phyloP scores from a whole-genome alignment of 371 early-diverging fungal species.

The Apophysomyces sp. region DNA sequence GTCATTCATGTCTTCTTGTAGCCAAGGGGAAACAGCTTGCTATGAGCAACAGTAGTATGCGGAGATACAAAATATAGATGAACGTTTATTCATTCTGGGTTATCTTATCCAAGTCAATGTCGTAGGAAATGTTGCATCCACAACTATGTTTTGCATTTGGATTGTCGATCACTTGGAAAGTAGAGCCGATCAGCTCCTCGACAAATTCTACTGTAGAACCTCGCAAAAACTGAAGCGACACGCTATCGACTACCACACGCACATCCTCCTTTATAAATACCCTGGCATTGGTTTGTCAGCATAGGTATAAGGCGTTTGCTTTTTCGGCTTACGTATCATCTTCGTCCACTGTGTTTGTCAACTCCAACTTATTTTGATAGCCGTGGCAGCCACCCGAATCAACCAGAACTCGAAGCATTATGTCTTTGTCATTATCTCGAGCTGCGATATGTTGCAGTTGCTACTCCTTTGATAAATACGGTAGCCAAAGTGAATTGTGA shows the following conservation, averaged over 20 bases:
- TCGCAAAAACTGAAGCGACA: slow-evolving; percentile 82
- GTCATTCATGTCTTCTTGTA: too few relatives aligned
- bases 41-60: not conserved
- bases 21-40: too few relatives aligned
- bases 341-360: slow-evolving; percentile 67
- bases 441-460: slow-evolving; percentile 64
- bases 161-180: slow-evolving; percentile 83
- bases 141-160: slow-evolving; percentile 91
- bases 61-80: not conserved
- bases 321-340: slow-evolving; percentile 70
- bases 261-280: slow-evolving; percentile 83
- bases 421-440: slow-evolving; percentile 55
- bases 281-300: slow-evolving; percentile 32
- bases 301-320: not conserved
- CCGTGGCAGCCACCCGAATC: slow-evolving; percentile 98
- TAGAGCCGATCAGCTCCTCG: slow-evolving; percentile 91
- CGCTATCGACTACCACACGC: slow-evolving; percentile 76
- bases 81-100: slow-evolving; percentile 20
- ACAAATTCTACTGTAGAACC: slow-evolving; percentile 90
- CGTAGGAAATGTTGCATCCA: slow-evolving; percentile 80
- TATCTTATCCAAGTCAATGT: slow-evolving; percentile 53
- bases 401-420: slow-evolving; percentile 78
- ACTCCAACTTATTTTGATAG: slow-evolving; percentile 89
- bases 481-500: not conserved
- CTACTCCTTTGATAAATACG: slow-evolving; percentile 29